Evolutionary conservation across 208 protist genomes (phyloP), one percentile per base, ranked within the genome.

Genomic region (Acanthamoeba quina): DNA sequence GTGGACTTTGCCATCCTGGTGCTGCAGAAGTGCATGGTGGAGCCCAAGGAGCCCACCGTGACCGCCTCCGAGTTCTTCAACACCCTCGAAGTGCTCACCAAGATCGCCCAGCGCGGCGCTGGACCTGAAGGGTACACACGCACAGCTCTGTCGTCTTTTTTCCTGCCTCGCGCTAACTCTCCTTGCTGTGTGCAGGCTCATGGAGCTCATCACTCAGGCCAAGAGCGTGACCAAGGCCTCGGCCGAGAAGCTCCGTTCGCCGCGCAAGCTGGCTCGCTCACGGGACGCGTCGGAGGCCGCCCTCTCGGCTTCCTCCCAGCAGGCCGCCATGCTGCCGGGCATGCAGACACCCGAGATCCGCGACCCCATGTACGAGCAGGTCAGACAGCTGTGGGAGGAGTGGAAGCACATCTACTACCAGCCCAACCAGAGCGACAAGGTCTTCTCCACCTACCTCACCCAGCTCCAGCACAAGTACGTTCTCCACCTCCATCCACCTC

Each of bases 1-100:
- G 78, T 95, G 31, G 95, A 96, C n/a, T 96, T 96, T 94, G 94
- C 95, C 24, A 80, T 95, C 24, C 60, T 86, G 26, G 29, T 96
- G 19, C 24, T 96, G 26, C 47, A 94, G 24, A 95, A 95, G 49
- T 95, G 94, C 72, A 66, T 95, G 24, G 44, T 96, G 26, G 95
- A 96, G 34, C 74, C 94, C n/a, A 37, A 49, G 15, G 86, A 92
- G 62, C 62, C 86, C 62, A 92, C 60, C 56, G 90, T 94, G 3
- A 94, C 90, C 31, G 37, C 90, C 21, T 60, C 62, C 15, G 94
- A 96, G 34, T 94, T 96, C 44, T 78, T 91, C 47, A 66, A 29
- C 19, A 95, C 85, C 0, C 26, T 96, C 34, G 96, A 97, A 31
- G 44, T 95, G 2, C 92, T 97, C 52, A 91, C 62, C 47, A 95